Base-by-base conservation (phyloP, 305 asterid genomes). In the Fraxinus platypoda region DNA sequence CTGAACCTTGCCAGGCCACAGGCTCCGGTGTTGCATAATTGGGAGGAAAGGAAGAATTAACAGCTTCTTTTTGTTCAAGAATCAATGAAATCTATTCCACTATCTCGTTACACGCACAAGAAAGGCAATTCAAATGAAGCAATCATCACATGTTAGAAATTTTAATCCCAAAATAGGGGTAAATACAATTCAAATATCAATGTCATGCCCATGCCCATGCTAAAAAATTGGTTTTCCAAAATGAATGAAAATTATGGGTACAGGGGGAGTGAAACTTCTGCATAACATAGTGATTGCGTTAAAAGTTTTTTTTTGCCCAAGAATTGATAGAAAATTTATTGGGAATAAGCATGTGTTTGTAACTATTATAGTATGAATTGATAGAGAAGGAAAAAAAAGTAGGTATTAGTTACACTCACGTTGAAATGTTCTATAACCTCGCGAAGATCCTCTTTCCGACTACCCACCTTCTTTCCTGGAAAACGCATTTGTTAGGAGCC, bases 381-480 rank as follows among this genome's bases (percentile, higher is more conserved):
- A 64, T 64, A 9, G 25, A 25, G 26, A 23, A 62, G 8, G 30
- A 15, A 8, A 17, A 54, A 17, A 19, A 57, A 49, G 3, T n/a
- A n/a, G 59, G 68, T 0, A 57, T 57, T 23, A 8, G n/a, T 57
- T 72, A 85, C 35, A 92, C 99, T 92, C 88, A 95, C 99, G 86
- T 94, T 95, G 80, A 94, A 95, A 89, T 95, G 94, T 77, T 90
- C 97, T 78, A 92, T 89, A 76, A 95, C 86, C 89, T 95, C 98
- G 35, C 88, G 93, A 75, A 95, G 94, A 86, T 94, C 98, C 66
- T 93, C 98, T 85, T 78, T 92, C 90, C 91, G 92, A 81, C 87
- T 64, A 68, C 92, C 96, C 81, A 94, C 91, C 87, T 82, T 93
- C 86, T 84, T 92, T 78, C 99, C 99, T 95, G 89, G 76, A 82